Evolutionary conservation across 768 basidiomycete species (phyloP).

Genomic region (Neoboletus magnificus): DNA sequence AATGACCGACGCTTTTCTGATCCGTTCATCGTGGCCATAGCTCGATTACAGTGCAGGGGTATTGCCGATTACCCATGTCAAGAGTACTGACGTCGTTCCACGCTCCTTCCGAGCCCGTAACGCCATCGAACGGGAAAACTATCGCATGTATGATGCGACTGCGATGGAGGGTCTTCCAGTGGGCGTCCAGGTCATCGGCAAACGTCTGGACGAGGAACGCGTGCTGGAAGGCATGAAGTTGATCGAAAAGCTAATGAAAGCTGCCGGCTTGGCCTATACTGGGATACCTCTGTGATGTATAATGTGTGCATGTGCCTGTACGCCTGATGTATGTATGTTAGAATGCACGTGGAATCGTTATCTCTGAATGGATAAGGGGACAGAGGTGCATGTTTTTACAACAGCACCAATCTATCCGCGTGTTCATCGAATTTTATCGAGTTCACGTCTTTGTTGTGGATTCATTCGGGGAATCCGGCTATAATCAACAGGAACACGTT

Average conservation of each 20-base stretch:
- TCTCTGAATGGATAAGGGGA: background rate
- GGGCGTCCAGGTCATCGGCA: conserved; percentile 42
- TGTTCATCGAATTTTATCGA: background rate
- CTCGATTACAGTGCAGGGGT: conserved; percentile 45
- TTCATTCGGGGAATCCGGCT: too few relatives aligned
- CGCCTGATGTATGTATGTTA: background rate
- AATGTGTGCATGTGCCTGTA: background rate
- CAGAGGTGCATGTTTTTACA: background rate
- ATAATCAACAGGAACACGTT: too few relatives aligned
- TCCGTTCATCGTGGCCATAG: conserved; percentile 14
- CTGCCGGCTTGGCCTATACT: conserved; percentile 22
- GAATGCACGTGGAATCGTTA: background rate
- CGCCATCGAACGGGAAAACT: conserved; percentile 38
- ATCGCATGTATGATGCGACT: conserved; percentile 39
- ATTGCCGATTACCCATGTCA: conserved; percentile 43
- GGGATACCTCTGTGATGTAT: conserved; percentile 21
- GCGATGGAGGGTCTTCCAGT: conserved; percentile 46
- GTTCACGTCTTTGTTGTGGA: too few relatives aligned
- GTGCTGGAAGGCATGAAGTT: conserved; percentile 46
- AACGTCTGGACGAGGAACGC: conserved; percentile 46
- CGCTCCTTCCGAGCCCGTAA: conserved; percentile 30
- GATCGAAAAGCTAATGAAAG: conserved; percentile 30
- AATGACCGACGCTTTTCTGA: background rate
- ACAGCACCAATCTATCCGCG: background rate
- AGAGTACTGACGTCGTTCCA: conserved; percentile 32